Evolutionary conservation across 371 early-diverging fungal genomes (phyloP), one percentile per base, ranked within the genome.

Genomic region (Lichtheimia hyalospora): DNA sequence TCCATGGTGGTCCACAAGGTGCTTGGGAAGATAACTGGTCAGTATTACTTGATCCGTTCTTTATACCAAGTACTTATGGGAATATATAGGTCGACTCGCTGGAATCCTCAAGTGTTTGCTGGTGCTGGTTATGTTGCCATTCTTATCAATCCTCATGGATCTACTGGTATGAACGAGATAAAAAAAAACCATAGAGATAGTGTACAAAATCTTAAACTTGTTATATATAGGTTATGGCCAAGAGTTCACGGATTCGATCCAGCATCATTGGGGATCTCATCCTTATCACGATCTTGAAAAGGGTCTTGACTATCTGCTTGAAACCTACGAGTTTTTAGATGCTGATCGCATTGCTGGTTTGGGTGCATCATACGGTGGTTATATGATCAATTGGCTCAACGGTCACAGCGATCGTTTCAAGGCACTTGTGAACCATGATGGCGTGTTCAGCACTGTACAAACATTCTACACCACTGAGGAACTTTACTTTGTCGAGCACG

Each of bases 1-100:
- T 94, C 64, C 94, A 94, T 63, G 94, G 94, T 21, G 94, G 94
- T 0, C 94, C 94, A 20, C 90, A 94, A 71, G 75, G 85, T 50
- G 80, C 84, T 15, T 94, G 88, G 75, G 59, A 63, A 40, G 89
- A 93, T 66, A 71, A 66, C 40, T 93, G 90, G 90, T 75, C 52
- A 61, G 56, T 18, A 49, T 55, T 21, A 2, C 25, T n/a, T 34
- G 16, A 15, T 46, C 15, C 5, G 34, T 18, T 52, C 52, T 52
- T n/a, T 27, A 41, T 18, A 12, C 0, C 18, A 42, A 28, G 27
- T 43, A 1, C 23, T 12, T 16, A 12, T 52, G 14, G 18, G 28
- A 8, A 25, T n/a, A n/a, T n/a, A 3, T 49, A 70, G 82, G 82
- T 78, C 82, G 6, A 77, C 77, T 12, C 76, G 88, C 43, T 89